Evolutionary conservation across 352 stramenopile genomes (phyloP), one percentile per base, ranked within the genome.

Genomic region (Phytophthora colocasiae): DNA sequence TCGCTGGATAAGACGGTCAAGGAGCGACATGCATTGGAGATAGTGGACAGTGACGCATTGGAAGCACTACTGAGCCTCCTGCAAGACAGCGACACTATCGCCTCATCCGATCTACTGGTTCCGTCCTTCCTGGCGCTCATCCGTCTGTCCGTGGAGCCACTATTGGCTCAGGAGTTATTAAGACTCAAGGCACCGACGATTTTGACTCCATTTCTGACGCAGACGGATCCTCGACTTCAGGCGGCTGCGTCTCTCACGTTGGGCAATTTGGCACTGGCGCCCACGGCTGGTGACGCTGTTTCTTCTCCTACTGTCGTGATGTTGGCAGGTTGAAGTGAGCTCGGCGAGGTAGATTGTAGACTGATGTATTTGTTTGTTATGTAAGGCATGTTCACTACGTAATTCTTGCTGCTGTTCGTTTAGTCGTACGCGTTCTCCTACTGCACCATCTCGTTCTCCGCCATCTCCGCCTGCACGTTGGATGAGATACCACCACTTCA

Each of bases 111-210:
- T 57, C 69, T 93, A 40, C 74, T 90, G 50, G 70, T 93, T 3
- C 80, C 81, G 22, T 66, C 83, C 43, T 92, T 89, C 52, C 68
- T 93, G 40, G 63, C 73, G 22, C 75, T 93, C 22, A 93, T 93
- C 55, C 75, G 79, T 14, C 54, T 91, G 22, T 85, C 81, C 15
- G 73, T 64, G 27, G 71, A 90, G 47, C 56, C 83, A 36, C 56
- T 88, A 0, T 58, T 92, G 43, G 57, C 63, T 26, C 78, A 90
- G 34, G 83, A 91, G 55, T 74, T 93, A 4, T 8, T 87, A 48
- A 74, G 80, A n/a, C 71, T 93, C 27, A 65, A 85, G 2, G 71
- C 73, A 8, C 39, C 71, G 22, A 43, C 50, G 55, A 71, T 82
- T 17, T 52, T 90, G 47, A 65, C 67, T 10, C 69, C 68, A 40